Evolutionary conservation across 192 early-diverging fungal species (phyloP), one percentile per base, ranked within the genome.

Genomic region (Umbelopsis ramanniana): DNA sequence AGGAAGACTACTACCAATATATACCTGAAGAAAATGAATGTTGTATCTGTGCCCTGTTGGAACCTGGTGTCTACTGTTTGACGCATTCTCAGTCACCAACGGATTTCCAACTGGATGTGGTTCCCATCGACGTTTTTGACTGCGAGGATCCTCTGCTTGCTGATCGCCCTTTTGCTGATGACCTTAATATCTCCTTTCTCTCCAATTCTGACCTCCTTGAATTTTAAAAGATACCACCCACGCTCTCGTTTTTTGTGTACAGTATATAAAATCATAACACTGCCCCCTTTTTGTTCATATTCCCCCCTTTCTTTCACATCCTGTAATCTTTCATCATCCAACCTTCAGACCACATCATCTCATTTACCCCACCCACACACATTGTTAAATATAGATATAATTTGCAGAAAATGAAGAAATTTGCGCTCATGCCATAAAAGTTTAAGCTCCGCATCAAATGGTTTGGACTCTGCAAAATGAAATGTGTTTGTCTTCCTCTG

Each of bases 81-180:
- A 35, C 57, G 15, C 57, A 63, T n/a, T 35, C 17, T 26, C 33
- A 22, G 23, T 26, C 57, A 0, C 3, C 53, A 7, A 37, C 57
- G 14, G 57, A 63, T 63, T 63, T 63, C 5, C 57, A 63, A 37
- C 33, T 63, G 17, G 57, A 63, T 8, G 57, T 63, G 7, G 57
- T 63, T 37, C 57, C 57, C 15, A 37, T 63, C 57, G 57, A 63
- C 7, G n/a, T 37, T 15, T 63, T 35, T 37, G 57, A 63, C 10
- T 63, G 33, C 33, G 57, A 63, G 17, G 57, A 63, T 19, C 57
- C 57, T 14, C 12, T 37, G 19, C 57, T 63, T 29, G 7, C 17
- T 63, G 57, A 63, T n/a, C 48, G 48, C 48, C 48, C 48, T 50
- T 63, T 63, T 19, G 57, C 57, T 63, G 29, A 63, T 37, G 57